phyloP scores from a whole-genome alignment of 2,329 filamentous ascomycete species.

The Biscogniauxia marginata region DNA sequence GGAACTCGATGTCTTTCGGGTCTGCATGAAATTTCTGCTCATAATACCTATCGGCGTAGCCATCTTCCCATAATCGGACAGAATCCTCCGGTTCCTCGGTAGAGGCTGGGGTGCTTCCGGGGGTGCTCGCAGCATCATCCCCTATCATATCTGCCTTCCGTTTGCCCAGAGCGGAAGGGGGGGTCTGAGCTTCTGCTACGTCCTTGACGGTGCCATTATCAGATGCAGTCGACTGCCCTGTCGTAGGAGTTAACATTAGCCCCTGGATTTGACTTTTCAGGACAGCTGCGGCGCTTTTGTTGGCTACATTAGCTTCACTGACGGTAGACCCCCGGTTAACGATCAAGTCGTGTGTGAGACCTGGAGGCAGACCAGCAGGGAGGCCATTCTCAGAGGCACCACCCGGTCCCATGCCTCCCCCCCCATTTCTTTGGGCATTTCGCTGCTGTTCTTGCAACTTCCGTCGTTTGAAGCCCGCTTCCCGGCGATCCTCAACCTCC shows the following conservation, averaged over 20 bases:
- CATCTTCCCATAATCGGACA: slow-evolving; percentile 90
- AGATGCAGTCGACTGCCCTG: slow-evolving; percentile 23
- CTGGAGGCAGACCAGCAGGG: slow-evolving; percentile 51
- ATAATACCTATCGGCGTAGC: slow-evolving; percentile 94
- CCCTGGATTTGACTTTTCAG: slow-evolving; percentile 75
- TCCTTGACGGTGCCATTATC: slow-evolving; percentile 14
- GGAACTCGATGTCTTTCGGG: slow-evolving; percentile 78
- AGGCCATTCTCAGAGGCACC: slow-evolving; percentile 36
- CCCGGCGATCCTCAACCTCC: slow-evolving; percentile 79
- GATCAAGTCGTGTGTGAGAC: slow-evolving; percentile 83
- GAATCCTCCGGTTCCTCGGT: slow-evolving; percentile 70
- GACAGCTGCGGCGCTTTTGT: slow-evolving; percentile 90
- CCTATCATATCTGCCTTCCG: slow-evolving; percentile 74
- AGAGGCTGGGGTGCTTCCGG: slow-evolving; percentile 56
- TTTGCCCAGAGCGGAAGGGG: slow-evolving; percentile 62
- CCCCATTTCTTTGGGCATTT: slow-evolving; percentile 36
- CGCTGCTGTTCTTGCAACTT: slow-evolving; percentile 64
- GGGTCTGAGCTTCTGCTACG: slow-evolving; percentile 33
- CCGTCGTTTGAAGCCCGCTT: slow-evolving; percentile 75
- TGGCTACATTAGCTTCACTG: slow-evolving; percentile 73
- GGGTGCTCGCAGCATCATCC: slow-evolving; percentile 56
- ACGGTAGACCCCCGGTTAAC: slow-evolving; percentile 65
- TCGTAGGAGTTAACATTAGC: slow-evolving; percentile 17
- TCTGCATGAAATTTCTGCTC: slow-evolving; percentile 92
- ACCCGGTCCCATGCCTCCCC: slow-evolving; percentile 12